Evolutionary conservation across 2,329 filamentous ascomycete species (phyloP).

Genomic region (Hysterium pulicare): DNA sequence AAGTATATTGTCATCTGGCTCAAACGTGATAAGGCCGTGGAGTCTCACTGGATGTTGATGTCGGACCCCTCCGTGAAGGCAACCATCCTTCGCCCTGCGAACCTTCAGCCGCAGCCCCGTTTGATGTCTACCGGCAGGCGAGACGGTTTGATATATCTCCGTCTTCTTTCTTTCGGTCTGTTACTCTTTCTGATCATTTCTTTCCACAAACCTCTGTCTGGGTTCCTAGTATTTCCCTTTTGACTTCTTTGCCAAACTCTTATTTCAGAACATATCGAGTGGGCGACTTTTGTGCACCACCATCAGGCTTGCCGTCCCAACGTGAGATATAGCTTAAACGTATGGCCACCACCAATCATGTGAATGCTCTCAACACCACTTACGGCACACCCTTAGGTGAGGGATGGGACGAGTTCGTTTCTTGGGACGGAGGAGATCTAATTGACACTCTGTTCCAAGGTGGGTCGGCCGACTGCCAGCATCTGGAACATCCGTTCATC

Average conservation of each 20-base stretch:
- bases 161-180: background rate
- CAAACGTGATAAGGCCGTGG: conserved; percentile 1
- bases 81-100: background rate
- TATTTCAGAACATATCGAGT: background rate
- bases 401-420: conserved; percentile 27
- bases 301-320: background rate
- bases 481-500: conserved; percentile 2
- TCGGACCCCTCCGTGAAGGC: background rate
- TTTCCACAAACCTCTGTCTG: background rate
- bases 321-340: background rate
- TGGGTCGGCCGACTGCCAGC: conserved; percentile 8
- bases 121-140: background rate
- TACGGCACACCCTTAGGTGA: conserved; percentile 17
- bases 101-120: background rate
- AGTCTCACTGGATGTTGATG: background rate
- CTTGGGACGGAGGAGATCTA: conserved; percentile 25
- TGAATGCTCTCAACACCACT: conserved; percentile 15
- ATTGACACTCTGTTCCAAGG: conserved; percentile 25
- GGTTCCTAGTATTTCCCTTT: background rate
- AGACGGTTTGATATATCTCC: background rate
- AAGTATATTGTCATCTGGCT: background rate
- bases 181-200: background rate
- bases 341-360: conserved; percentile 9
- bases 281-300: background rate
- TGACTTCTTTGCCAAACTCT: background rate